phyloP scores from a whole-genome alignment of 1,284 basidiomycete species.

The Wallemia ichthyophaga region DNA sequence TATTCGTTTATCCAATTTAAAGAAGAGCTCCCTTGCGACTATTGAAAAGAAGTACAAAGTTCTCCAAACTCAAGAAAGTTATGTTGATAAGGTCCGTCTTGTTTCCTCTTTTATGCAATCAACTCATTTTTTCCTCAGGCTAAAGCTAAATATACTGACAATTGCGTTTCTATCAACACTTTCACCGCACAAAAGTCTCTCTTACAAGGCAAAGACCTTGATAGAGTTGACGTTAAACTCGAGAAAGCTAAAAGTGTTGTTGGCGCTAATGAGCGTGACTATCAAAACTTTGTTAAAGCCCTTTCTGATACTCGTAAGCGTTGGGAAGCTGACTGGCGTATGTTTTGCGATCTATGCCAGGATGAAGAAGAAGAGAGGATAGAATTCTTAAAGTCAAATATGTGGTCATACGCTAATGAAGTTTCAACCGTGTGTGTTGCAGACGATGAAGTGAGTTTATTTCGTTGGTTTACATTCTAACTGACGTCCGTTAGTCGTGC shows the following conservation, averaged over 20 bases:
- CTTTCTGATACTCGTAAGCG: conserved; percentile 48
- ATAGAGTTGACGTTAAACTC: conserved; percentile 61
- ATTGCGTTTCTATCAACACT: conserved; percentile 81
- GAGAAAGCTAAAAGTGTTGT: conserved; percentile 73
- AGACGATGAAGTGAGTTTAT: conserved; percentile 56
- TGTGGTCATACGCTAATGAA: conserved; percentile 88
- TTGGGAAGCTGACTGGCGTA: conserved; percentile 87
- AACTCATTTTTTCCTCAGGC: conserved; percentile 20
- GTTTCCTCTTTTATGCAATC: too few relatives aligned
- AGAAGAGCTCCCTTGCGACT: conserved; percentile 14
- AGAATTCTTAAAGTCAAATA: conserved; percentile 74
- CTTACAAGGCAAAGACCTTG: conserved; percentile 74
- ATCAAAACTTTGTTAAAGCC: conserved; percentile 52
- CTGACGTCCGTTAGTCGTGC: conserved; percentile 33
- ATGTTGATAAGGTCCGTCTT: conserved; percentile 32
- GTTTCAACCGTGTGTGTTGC: conserved; percentile 82
- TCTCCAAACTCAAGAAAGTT: conserved; percentile 50
- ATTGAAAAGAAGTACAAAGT: conserved; percentile 70
- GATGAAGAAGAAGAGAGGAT: conserved; percentile 82
- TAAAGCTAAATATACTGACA: conserved; percentile 73
- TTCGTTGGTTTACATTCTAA: conserved; percentile 1
- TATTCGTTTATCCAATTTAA: conserved; percentile 9
- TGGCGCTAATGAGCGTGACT: conserved; percentile 64
- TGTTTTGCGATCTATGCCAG: conserved; percentile 72
- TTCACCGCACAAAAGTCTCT: conserved; percentile 78